These are phyloP conservation scores for Miscanthus lutarioriparius DNA, from an alignment of 176 grass and related monocot species.

Conservation along the genomic window DNA sequence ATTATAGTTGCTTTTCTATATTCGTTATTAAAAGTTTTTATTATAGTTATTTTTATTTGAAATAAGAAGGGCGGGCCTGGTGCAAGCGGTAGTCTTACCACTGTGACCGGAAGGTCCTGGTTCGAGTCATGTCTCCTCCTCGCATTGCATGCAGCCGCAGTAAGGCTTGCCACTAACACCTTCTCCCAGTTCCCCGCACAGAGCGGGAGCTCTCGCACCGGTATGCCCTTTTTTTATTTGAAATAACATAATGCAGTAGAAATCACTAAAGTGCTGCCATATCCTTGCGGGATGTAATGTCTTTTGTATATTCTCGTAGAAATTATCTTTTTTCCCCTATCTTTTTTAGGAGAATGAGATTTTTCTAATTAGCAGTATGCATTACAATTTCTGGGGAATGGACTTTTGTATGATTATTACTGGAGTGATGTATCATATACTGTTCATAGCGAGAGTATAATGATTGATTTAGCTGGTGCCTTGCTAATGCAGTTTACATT, in stretches of 20 bases:
- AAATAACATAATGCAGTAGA: background rate
- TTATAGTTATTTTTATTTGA: background rate
- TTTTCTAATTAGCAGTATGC: background rate
- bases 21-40: background rate
- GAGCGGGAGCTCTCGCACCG: too few relatives aligned
- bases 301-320: background rate
- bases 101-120: too few relatives aligned
- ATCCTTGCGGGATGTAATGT: background rate
- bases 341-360: background rate
- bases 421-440: background rate
- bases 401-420: background rate
- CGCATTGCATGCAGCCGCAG: too few relatives aligned
- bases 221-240: too few relatives aligned
- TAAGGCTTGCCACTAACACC: too few relatives aligned
- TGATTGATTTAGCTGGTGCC: slow-evolving; percentile 2
- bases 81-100: too few relatives aligned
- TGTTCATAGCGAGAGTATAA: background rate
- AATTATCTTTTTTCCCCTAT: background rate
- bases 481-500: slow-evolving; percentile 17
- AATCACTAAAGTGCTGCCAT: background rate
- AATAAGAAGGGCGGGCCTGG: too few relatives aligned
- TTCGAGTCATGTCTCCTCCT: too few relatives aligned
- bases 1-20: background rate
- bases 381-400: background rate
- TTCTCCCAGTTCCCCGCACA: too few relatives aligned